Conservation (phyloP, 1,284 basidiomycete species). For the Gymnopus androsaceus region DNA sequence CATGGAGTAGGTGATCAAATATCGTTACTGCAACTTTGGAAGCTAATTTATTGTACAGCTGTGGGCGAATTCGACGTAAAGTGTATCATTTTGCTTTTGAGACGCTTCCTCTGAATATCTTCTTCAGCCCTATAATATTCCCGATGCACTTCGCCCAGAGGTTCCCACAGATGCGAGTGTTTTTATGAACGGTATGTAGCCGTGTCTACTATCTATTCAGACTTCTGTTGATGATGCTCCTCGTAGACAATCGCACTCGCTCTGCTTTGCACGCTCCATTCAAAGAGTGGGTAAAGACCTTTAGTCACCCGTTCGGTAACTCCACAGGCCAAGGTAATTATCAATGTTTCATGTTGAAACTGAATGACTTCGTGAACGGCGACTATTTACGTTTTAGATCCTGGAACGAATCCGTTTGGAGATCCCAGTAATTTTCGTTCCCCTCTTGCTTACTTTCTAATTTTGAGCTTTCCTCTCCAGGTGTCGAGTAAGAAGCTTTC, state of each 20-base stretch:
- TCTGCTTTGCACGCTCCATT: conserved; percentile 71
- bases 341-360: conserved; percentile 45
- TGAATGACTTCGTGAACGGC: neutral
- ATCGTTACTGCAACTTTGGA: neutral
- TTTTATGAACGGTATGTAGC: conserved; percentile 60
- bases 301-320: conserved; percentile 53
- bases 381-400: neutral
- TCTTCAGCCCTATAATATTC: conserved; percentile 51
- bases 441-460: neutral
- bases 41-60: conserved; percentile 24
- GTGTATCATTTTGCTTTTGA: neutral
- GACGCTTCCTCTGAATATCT: neutral
- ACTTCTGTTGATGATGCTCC: neutral
- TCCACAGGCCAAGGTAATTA: conserved; percentile 21
- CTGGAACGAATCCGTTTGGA: conserved; percentile 10
- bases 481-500: neutral
- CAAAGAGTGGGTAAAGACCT: conserved; percentile 53
- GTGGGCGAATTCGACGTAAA: conserved; percentile 42
- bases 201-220: neutral
- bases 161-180: conserved; percentile 46
- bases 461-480: neutral
- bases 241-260: conserved; percentile 50
- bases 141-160: conserved; percentile 53
- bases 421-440: conserved; percentile 4
- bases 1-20: conserved; percentile 56